These are phyloP conservation scores for Parmales sp. DNA, from an alignment of 108 stramenopile genomes.

Conservation along the genomic window DNA sequence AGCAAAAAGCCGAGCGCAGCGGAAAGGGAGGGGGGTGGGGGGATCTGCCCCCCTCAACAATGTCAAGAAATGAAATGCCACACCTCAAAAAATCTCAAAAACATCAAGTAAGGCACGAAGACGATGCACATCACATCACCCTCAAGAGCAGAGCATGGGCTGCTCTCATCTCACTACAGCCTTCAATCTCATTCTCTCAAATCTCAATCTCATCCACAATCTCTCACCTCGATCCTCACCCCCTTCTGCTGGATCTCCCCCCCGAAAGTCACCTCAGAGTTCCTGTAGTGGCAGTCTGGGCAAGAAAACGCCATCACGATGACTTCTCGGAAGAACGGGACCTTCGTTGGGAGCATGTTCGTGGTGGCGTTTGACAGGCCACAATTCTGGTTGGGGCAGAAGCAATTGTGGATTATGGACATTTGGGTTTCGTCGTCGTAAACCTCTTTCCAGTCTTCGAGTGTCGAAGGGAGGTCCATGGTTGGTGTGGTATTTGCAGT, in stretches of 20 bases:
- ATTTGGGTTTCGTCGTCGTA: not conserved
- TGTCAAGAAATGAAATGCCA: no score
- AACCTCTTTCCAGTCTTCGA: not conserved
- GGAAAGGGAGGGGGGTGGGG: no score
- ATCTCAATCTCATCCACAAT: conserved; percentile 26
- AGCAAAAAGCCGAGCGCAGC: no score
- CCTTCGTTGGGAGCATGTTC: conserved; percentile 50
- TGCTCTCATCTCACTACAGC: not conserved
- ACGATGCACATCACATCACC: not conserved
- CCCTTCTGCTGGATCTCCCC: conserved; percentile 62
- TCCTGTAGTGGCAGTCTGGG: conserved; percentile 28
- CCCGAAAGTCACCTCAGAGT: conserved; percentile 56
- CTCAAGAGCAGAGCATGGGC: not conserved
- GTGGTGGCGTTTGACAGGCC: conserved; percentile 39
- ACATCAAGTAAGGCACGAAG: no score
- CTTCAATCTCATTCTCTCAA: not conserved
- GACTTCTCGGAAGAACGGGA: conserved; percentile 72
- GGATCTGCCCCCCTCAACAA: no score
- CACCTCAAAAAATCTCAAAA: no score
- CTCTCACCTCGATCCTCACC: conserved; percentile 25
- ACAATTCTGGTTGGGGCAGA: conserved; percentile 30
- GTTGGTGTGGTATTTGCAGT: no score
- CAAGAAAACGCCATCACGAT: conserved; percentile 59
- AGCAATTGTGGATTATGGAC: conserved; percentile 14
- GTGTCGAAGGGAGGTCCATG: no score